Conservation (phyloP, 768 basidiomycete genomes). For the Sarcodon sp. region DNA sequence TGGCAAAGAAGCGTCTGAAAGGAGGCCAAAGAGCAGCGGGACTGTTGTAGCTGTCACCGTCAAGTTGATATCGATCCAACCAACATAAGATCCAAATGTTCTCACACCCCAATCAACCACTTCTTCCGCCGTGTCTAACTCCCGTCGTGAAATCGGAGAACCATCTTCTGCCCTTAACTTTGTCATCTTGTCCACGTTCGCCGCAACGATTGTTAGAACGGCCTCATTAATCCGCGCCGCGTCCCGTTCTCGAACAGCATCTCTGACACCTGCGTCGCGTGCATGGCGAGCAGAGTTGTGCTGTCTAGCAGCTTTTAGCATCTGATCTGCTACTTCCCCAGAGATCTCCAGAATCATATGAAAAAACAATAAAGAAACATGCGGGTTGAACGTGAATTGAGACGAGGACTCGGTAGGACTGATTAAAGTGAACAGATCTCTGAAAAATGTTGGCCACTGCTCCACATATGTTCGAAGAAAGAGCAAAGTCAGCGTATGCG, state of each 20-base stretch:
- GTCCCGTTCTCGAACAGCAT: slow-evolving; percentile 84
- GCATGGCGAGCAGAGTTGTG: slow-evolving; percentile 59
- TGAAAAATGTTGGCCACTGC: slow-evolving; percentile 81
- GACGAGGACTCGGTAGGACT: slow-evolving; percentile 44
- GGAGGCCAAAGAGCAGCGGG: slow-evolving; percentile 69
- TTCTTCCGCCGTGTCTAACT: slow-evolving; percentile 52
- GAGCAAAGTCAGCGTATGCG: slow-evolving; percentile 79
- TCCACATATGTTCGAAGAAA: slow-evolving; percentile 81
- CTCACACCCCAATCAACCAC: slow-evolving; percentile 87
- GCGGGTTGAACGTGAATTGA: slow-evolving; percentile 58
- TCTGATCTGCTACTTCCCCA: slow-evolving; percentile 92
- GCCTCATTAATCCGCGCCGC: slow-evolving; percentile 79
- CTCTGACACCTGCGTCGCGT: slow-evolving; percentile 77
- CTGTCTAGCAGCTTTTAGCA: slow-evolving; percentile 77
- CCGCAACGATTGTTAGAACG: slow-evolving; percentile 71
- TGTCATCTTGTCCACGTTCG: slow-evolving; percentile 48
- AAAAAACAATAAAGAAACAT: slow-evolving; percentile 82
- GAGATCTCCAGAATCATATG: slow-evolving; percentile 91
- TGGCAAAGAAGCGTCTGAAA: slow-evolving; percentile 64
- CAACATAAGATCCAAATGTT: slow-evolving; percentile 88
- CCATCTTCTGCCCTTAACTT: slow-evolving; percentile 33
- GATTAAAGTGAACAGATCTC: slow-evolving; percentile 63
- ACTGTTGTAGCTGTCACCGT: slow-evolving; percentile 88
- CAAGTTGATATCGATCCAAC: slow-evolving; percentile 96
- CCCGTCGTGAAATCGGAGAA: slow-evolving; percentile 29